phyloP scores from a whole-genome alignment of 139 green algal species.

The Zygnema circumcarinatum region DNA sequence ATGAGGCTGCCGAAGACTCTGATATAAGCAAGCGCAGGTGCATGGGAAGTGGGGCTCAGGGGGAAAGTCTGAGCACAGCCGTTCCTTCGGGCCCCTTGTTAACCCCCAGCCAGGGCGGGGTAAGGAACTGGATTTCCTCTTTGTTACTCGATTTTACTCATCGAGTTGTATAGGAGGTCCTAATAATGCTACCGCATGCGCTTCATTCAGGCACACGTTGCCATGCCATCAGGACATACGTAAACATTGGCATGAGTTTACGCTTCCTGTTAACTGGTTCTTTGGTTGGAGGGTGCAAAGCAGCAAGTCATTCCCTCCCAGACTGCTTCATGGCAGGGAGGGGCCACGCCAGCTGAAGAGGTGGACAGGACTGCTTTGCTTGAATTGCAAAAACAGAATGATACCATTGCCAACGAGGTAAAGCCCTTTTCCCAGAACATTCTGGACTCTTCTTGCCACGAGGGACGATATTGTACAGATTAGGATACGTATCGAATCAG shows the following conservation, averaged over 20 bases:
- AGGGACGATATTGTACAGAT: not conserved
- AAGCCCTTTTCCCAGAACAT: not conserved
- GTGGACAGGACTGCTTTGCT: not conserved
- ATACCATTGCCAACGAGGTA: slow-evolving; percentile 3
- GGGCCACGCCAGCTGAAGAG: not conserved
- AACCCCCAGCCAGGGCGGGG: not conserved
- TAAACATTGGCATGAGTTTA: no score
- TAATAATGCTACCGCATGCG: no score
- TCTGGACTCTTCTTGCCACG: not conserved
- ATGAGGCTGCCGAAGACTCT: slow-evolving; percentile 53
- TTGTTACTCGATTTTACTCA: not conserved
- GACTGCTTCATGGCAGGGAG: not conserved
- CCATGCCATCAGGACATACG: no score
- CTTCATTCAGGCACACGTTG: no score
- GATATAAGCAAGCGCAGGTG: slow-evolving; percentile 53
- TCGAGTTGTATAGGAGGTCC: not conserved
- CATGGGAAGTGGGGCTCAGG: slow-evolving; percentile 8
- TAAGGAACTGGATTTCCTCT: not conserved
- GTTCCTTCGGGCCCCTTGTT: not conserved
- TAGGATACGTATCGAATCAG: no score
- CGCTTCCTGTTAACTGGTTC: no score
- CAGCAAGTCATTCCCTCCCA: no score
- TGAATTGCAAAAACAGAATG: slow-evolving; percentile 5
- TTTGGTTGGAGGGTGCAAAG: no score
- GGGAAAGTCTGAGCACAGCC: not conserved